Base-by-base conservation (phyloP, 495 filamentous ascomycete genomes). In the Neurospora sp. region DNA sequence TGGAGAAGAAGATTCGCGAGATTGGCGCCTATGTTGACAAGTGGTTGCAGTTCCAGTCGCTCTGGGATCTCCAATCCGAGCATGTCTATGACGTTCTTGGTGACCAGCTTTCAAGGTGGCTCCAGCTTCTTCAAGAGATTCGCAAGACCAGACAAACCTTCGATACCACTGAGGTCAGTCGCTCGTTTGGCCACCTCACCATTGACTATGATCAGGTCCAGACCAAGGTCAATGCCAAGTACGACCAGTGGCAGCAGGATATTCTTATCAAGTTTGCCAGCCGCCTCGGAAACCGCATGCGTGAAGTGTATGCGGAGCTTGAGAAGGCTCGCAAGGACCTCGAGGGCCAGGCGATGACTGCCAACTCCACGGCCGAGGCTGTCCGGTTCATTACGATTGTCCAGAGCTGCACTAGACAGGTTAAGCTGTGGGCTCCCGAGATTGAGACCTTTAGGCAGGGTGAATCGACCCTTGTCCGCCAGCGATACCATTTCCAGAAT, bases 181-280 rank as follows among this genome's bases (percentile, higher is more conserved):
- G 91, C 59, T 92, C 90, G 8, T 98, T 99, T 78, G 96, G 96
- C 10, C 94, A 96, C 78, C 90, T 98, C 70, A 92, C 90, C 8
- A 93, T 99, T 74, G 94, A 98, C 79, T 98, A 98, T 74, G 96
- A 97, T 76, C 96, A 99, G 82, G 96, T 99, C 0, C 96, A 98
- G 78, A 93, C 93, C 40, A 97, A 94, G 80, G 95, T 99, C 79
- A 98, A 97, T 79, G 92, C 93, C 71, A 98, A 98, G 78, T 99
- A 99, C 77, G 96, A 99, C 79, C 96, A 98, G 81, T 99, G 96
- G 96, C 96, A 99, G 78, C 94, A 97, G 75, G 96, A 99, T 71
- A 97, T 99, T 53, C 84, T 97, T 22, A 85, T 90, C 42, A 96
- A 96, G 78, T 99, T 99, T 81, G 96, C 94, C 45, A 86, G 86